A percentile compares a stretch with the other conserved stretches of the same genome.
Conservation (phyloP, 257 asterid species). For the Misopates orontium region DNA sequence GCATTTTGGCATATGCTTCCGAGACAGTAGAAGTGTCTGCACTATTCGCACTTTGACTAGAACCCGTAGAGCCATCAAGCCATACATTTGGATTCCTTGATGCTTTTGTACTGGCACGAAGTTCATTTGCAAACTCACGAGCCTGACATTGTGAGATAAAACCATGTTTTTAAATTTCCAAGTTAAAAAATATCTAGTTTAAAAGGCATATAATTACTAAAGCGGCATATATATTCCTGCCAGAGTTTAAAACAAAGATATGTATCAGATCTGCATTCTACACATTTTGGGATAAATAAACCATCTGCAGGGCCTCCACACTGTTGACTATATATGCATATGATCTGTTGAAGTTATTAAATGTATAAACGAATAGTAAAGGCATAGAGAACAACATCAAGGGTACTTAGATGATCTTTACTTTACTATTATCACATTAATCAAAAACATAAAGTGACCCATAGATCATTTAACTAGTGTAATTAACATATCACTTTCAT, state of each 20-base stretch:
- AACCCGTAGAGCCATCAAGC: constrained; percentile 80
- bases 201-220: constrained; percentile 17
- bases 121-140: constrained; percentile 97
- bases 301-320: constrained; percentile 1
- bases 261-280: constrained; percentile 4
- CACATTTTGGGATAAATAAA: constrained; percentile 1
- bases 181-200: no score
- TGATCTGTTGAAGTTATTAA: background rate
- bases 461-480: constrained; percentile 13
- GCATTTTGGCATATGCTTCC: constrained; percentile 89
- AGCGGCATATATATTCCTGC: constrained; percentile 17
- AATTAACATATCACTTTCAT: background rate
- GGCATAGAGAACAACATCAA: background rate
- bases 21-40: constrained; percentile 81
- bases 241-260: constrained; percentile 10
- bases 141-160: constrained; percentile 59
- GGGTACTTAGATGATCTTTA: background rate
- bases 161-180: constrained; percentile 22
- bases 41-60: constrained; percentile 58
- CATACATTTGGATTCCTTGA: constrained; percentile 74
- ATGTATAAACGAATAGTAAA: background rate
- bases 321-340: background rate
- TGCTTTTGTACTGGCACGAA: constrained; percentile 80
- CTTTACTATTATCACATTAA: background rate
- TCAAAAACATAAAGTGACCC: background rate